A percentile compares a stretch with the other conserved stretches of the same genome.
These are phyloP conservation scores for Saccharomyces mikatae DNA, from an alignment of 805 yeast species.

Conservation along the genomic window DNA sequence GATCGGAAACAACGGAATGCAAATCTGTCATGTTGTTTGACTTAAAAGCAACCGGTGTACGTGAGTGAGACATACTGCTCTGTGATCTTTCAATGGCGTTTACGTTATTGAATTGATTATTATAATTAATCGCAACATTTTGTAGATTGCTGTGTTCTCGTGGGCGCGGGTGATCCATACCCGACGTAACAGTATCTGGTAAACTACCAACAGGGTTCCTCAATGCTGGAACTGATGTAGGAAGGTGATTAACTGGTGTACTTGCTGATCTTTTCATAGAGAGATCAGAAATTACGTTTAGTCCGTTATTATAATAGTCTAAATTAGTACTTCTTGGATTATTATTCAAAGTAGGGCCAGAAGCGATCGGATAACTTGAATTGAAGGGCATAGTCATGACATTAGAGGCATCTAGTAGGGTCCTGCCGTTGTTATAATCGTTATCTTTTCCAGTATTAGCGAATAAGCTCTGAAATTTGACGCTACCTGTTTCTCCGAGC, in stretches of 20 bases:
- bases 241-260: background rate
- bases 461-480: constrained; percentile 21
- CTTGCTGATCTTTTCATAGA: background rate
- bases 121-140: background rate
- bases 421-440: background rate
- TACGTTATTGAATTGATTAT: background rate
- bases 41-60: background rate
- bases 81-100: background rate
- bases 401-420: background rate
- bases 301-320: background rate
- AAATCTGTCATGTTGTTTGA: background rate
- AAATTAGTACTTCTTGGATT: background rate
- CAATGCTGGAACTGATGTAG: background rate
- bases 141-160: background rate
- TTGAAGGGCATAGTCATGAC: background rate
- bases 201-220: background rate
- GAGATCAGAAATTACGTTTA: background rate
- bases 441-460: background rate
- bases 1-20: background rate
- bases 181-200: background rate
- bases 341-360: background rate
- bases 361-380: background rate
- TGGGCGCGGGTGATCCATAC: background rate
- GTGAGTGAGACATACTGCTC: background rate
- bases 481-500: constrained; percentile 76